Evolutionary conservation across 75 land plant genomes (phyloP), one percentile per base, ranked within the genome.

Genomic region (Pseudotsuga menziesii): DNA sequence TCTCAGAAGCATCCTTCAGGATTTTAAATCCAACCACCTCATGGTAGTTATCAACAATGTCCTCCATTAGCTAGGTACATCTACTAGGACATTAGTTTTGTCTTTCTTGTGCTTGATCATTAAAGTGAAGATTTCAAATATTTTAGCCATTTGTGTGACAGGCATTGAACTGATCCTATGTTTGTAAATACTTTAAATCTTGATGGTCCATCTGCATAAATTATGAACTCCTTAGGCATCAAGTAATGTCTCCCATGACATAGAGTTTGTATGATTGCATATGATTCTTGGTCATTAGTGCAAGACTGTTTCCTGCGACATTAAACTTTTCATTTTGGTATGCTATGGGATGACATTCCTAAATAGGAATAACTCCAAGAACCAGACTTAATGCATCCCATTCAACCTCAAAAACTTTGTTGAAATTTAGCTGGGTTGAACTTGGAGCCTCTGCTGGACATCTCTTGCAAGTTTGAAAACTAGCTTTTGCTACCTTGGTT

Each of bases 171-270:
- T 27, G 8, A 23, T 61, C 64, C 2, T 8, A 27, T 5, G 20
- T 71, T 71, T 71, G 22, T 14, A 71, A 36, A 5, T 39, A 39
- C 23, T 71, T 39, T 20, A 39, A 71, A 71, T n/a, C 54, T 19
- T 71, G 61, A 61, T 82, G 62, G 56, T 82, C 29, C 4, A 23
- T 60, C 4, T 1, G 52, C 15, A 56, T 74, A 78, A 0, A 78
- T 32, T 60, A 74, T 23, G 55, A 82, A 77, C 56, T 82, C 79
- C 32, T 26, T 44, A 9, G 71, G 19, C 26, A 23, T 22, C 61
- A 59, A 60, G 25, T 60, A 7, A 60, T 60, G 27, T 60, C 12
- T 23, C 62, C 62, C 22, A 22, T 23, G 6, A 11, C 12, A 8
- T n/a, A 60, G 27, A 22, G 62, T 22, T 23, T 12, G 26, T 60